Base-by-base conservation (phyloP, 116 monocot species). In the Thalassia testudinum region DNA sequence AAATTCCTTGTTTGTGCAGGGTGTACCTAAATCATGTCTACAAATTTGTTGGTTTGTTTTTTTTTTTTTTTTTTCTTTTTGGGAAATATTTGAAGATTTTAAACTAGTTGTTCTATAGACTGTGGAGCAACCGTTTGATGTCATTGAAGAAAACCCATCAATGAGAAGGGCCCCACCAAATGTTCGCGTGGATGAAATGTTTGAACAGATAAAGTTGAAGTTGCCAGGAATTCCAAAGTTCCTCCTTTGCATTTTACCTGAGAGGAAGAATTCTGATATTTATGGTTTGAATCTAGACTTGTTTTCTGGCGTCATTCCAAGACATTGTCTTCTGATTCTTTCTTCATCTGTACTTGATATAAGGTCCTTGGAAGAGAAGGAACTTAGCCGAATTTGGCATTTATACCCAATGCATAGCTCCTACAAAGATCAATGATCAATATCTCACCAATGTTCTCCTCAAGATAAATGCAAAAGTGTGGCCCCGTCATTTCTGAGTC, bases 401-500 rank as follows among this genome's bases (percentile, higher is more conserved):
- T 30, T 74, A 81, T 10, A 87, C 87, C 3, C 95, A 95, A 21
- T 95, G 95, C 54, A 78, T 95, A 26, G 78, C 76, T 0, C 95
- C 95, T 10, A 59, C 47, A 0, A 81, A 65, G 74, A 79, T 95
- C 7, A 95, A 79, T 72, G 95, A 95, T 26, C 88, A 88, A 50
- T 95, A 95, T 57, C 26, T 95, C 0, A 84, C 88, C 12, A 95
- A 95, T 68, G 65, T 95, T 43, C 71, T 71, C 5, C 50, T 99
- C 14, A 99, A 99, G 63, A 90, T 99, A 38, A 99, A 99, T 70
- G 86, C 86, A 0, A 99, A 99, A 73, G 99, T 78, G 14, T 58
- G 29, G 12, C n/a, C n/a, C 5, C 38, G 3, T 34, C 3, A 10
- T 34, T 34, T 34, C 10, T 34, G 3, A 3, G 3, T 34, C 30